Conservation (phyloP, 805 yeast genomes). For the Danielia oregonensis region DNA sequence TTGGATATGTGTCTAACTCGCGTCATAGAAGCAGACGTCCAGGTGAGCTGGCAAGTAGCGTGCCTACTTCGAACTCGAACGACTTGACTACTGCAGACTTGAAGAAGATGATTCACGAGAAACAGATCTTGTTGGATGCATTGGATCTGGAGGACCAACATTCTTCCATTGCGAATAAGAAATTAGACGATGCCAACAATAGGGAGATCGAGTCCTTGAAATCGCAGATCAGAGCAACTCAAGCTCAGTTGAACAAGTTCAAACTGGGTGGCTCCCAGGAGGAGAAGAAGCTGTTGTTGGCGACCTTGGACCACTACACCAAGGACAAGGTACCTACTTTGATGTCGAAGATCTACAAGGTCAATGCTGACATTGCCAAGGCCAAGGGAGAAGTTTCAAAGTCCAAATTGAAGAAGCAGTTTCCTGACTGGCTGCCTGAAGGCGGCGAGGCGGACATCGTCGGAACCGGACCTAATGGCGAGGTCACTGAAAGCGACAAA, state of each 20-base stretch:
- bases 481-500: conserved; percentile 77
- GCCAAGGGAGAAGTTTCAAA: conserved; percentile 65
- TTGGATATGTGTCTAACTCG: conserved; percentile 68
- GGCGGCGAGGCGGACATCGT: conserved; percentile 39
- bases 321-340: conserved; percentile 67
- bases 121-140: conserved; percentile 66
- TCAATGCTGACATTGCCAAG: conserved; percentile 65
- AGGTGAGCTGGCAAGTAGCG: conserved; percentile 12
- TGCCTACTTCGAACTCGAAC: conserved; percentile 24
- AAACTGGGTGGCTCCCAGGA: conserved; percentile 33
- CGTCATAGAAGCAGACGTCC: conserved; percentile 45
- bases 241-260: conserved; percentile 30
- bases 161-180: conserved; percentile 25
- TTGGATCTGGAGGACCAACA: conserved; percentile 65
- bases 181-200: conserved; percentile 36
- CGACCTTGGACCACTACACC: conserved; percentile 58
- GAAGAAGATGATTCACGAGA: conserved; percentile 65
- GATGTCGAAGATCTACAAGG: conserved; percentile 55
- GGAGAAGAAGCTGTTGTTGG: conserved; percentile 49
- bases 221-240: conserved; percentile 49
- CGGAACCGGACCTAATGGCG: conserved; percentile 87
- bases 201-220: conserved; percentile 66
- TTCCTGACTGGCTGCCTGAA: conserved; percentile 58
- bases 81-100: conserved; percentile 50
- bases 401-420: conserved; percentile 49